phyloP scores from a whole-genome alignment of 768 basidiomycete species.

The Boletus subcaerulescens region DNA sequence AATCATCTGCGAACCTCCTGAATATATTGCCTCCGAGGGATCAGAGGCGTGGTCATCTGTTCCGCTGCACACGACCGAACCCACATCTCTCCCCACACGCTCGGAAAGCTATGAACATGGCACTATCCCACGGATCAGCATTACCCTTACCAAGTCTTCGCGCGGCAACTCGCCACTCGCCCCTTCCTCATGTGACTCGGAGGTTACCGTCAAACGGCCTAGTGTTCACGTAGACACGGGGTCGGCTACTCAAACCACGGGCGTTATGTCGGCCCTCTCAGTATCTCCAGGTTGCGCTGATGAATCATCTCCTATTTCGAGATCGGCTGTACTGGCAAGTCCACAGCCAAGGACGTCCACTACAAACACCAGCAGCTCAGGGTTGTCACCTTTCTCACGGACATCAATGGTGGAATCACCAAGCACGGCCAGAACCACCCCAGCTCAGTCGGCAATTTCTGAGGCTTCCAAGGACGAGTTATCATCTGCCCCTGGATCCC shows the following conservation, averaged over 20 bases:
- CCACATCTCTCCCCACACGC: slow-evolving; percentile 13
- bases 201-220: slow-evolving; percentile 23
- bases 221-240: slow-evolving; percentile 31
- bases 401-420: slow-evolving; percentile 25
- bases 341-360: slow-evolving; percentile 25
- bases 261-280: slow-evolving; percentile 10
- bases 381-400: slow-evolving; percentile 30
- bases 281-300: slow-evolving; percentile 15
- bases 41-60: slow-evolving; percentile 14
- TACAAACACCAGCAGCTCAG: slow-evolving; percentile 22
- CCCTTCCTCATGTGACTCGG: slow-evolving; percentile 27
- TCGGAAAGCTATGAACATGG: slow-evolving; percentile 12
- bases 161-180: slow-evolving; percentile 28
- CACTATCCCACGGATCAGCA: slow-evolving; percentile 30
- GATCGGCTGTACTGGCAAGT: slow-evolving; percentile 21
- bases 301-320: slow-evolving; percentile 22
- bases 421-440: slow-evolving; percentile 27
- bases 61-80: slow-evolving; percentile 10
- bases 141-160: slow-evolving; percentile 29
- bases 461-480: slow-evolving; percentile 12
- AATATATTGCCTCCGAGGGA: slow-evolving; percentile 24
- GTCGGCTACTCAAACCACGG: slow-evolving; percentile 20
- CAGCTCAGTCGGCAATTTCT: slow-evolving; percentile 23
- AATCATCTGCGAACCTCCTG: slow-evolving; percentile 30
- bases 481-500: slow-evolving; percentile 12